Conservation (phyloP, 768 basidiomycete genomes). For the Rhodotorula babjevae region DNA sequence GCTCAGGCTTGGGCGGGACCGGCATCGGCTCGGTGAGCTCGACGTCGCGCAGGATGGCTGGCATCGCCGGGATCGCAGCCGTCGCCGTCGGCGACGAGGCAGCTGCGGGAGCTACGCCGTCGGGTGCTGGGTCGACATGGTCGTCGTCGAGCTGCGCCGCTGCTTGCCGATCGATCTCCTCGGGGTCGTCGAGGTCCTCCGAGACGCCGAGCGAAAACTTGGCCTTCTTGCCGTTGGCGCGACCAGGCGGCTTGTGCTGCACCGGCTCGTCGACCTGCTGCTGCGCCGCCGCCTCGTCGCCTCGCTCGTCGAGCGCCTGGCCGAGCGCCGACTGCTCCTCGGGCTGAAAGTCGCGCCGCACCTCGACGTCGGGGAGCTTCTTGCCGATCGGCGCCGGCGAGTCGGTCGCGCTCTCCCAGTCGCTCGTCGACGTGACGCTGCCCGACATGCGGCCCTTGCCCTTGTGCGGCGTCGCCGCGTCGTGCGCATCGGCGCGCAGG, state of each 20-base stretch:
- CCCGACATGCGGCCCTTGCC: conserved; percentile 4
- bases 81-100: conserved; percentile 30
- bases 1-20: background rate
- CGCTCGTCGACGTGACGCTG: conserved; percentile 18
- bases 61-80: conserved; percentile 9
- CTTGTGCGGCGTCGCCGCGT: background rate
- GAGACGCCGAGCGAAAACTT: conserved; percentile 30
- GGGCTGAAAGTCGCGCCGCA: background rate
- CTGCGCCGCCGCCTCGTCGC: background rate
- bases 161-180: background rate
- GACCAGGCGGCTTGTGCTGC: background rate
- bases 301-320: background rate
- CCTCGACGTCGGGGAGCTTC: conserved; percentile 20
- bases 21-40: conserved; percentile 1
- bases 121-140: background rate
- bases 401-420: conserved; percentile 37
- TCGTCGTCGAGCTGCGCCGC: background rate
- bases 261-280: background rate
- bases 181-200: background rate
- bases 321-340: conserved; percentile 6
- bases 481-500: background rate
- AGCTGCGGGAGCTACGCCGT: conserved; percentile 5
- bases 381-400: conserved; percentile 23
- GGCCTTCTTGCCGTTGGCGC: conserved; percentile 9
- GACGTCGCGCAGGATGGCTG: conserved; percentile 16